Conservation (phyloP, 164 flowering plant species). For the Echeveria elegans region DNA sequence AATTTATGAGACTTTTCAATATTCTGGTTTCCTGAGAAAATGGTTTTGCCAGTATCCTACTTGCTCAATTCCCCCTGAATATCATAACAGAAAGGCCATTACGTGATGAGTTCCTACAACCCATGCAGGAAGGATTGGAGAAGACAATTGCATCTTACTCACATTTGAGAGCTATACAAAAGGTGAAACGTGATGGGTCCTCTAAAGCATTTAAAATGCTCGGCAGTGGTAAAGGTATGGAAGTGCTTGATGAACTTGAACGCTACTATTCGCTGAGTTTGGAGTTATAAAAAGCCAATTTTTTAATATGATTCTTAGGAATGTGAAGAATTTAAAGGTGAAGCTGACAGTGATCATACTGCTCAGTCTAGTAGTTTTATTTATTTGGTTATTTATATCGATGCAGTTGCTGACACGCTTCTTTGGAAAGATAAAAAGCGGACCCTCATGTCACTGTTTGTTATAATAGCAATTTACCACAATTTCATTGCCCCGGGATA, state of each 20-base stretch:
- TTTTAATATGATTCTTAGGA: background rate
- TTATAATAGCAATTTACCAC: constrained; percentile 53
- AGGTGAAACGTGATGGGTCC: constrained; percentile 50
- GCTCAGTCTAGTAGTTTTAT: background rate
- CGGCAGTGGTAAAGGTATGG: constrained; percentile 72
- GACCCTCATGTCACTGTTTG: constrained; percentile 36
- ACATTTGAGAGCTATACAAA: constrained; percentile 54
- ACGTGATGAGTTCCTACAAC: background rate
- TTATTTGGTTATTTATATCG: constrained; percentile 10
- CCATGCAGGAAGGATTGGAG: constrained; percentile 67
- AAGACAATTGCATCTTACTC: constrained; percentile 78
- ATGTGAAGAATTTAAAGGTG: background rate
- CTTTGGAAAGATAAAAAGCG: constrained; percentile 82
- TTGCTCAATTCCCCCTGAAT: background rate
- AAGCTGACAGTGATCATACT: background rate
- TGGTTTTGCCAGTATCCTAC: background rate
- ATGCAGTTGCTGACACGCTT: constrained; percentile 82
- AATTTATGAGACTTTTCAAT: too few relatives aligned
- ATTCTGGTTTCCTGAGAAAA: too few relatives aligned
- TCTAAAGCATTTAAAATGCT: constrained; percentile 69
- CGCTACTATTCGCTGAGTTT: background rate
- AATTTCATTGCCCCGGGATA: constrained; percentile 57
- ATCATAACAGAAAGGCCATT: constrained; percentile 1
- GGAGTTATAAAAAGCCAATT: background rate
- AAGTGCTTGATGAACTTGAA: background rate